These are phyloP conservation scores for Pouteria glomerata DNA, from an alignment of 148 eudicot genomes.

Conservation along the genomic window DNA sequence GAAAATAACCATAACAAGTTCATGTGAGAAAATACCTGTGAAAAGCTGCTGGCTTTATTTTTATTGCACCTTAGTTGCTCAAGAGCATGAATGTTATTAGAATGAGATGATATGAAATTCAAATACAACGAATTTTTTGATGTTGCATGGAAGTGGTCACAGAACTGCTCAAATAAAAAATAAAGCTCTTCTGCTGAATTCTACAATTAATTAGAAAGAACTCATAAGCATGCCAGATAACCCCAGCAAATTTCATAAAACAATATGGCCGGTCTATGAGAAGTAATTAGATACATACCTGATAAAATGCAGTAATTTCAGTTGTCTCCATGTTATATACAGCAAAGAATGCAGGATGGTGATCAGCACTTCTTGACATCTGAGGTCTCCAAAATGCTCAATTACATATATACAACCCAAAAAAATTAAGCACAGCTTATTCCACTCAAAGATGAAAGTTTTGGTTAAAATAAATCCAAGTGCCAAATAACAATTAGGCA, in stretches of 20 bases:
- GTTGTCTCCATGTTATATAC: conserved; percentile 96
- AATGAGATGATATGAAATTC: conserved; percentile 85
- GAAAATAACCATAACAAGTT: background rate
- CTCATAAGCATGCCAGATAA: background rate
- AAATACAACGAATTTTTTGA: conserved; percentile 58
- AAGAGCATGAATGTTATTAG: conserved; percentile 77
- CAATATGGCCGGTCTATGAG: background rate
- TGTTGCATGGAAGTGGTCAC: conserved; percentile 74
- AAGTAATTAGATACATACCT: conserved; percentile 50
- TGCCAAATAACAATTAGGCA: background rate
- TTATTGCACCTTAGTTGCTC: conserved; percentile 73
- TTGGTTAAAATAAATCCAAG: background rate
- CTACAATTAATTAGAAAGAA: conserved; percentile 36
- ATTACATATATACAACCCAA: background rate
- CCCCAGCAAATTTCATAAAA: background rate
- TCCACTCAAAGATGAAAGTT: background rate
- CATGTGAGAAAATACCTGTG: conserved; percentile 49
- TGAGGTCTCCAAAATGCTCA: conserved; percentile 24
- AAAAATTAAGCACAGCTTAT: background rate
- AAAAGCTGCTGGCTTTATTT: conserved; percentile 67
- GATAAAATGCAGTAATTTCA: conserved; percentile 85
- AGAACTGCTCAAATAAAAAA: conserved; percentile 73
- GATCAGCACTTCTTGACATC: conserved; percentile 81
- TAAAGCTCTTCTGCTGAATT: conserved; percentile 90
- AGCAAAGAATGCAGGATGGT: conserved; percentile 90